phyloP scores from a whole-genome alignment of 2,329 filamentous ascomycete species.

The Bipolaris zeicola region DNA sequence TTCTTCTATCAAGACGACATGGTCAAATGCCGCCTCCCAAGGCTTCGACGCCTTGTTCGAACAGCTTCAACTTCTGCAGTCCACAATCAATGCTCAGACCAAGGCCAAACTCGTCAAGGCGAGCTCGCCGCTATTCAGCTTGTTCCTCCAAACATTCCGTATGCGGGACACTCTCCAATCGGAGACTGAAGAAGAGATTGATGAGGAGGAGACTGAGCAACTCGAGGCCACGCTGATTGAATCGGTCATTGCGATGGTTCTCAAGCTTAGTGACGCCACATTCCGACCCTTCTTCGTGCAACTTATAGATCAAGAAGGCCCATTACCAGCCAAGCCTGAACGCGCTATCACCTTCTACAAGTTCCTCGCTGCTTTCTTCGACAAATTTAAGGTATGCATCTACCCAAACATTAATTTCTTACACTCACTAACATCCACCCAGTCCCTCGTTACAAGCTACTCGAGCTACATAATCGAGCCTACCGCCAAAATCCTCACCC shows the following conservation, averaged over 20 bases:
- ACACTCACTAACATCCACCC: constrained; percentile 20
- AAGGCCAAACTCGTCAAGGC: constrained; percentile 83
- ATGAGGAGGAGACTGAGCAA: constrained; percentile 59
- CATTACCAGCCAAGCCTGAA: constrained; percentile 18
- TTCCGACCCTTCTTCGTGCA: constrained; percentile 91
- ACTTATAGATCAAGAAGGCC: constrained; percentile 75
- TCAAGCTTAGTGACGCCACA: constrained; percentile 92
- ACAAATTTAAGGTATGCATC: constrained; percentile 69
- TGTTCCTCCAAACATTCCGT: constrained; percentile 65
- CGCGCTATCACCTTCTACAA: constrained; percentile 79
- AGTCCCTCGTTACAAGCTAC: constrained; percentile 92
- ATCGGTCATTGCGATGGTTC: constrained; percentile 84
- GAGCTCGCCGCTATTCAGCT: constrained; percentile 67
- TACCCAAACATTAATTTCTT: constrained; percentile 3
- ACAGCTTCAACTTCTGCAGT: constrained; percentile 70
- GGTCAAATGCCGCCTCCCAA: constrained; percentile 65
- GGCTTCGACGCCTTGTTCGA: constrained; percentile 67
- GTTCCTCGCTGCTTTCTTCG: constrained; percentile 81
- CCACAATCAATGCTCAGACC: constrained; percentile 74
- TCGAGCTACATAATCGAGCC: constrained; percentile 82
- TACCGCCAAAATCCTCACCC: constrained; percentile 66
- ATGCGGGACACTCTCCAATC: constrained; percentile 57
- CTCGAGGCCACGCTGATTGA: constrained; percentile 71
- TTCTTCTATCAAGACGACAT: constrained; percentile 72
- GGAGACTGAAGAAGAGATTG: constrained; percentile 51